A percentile compares a stretch with the other conserved stretches of the same genome.
phyloP scores from a whole-genome alignment of 176 grass and related monocot species.

The Puccinellia tenuiflora region DNA sequence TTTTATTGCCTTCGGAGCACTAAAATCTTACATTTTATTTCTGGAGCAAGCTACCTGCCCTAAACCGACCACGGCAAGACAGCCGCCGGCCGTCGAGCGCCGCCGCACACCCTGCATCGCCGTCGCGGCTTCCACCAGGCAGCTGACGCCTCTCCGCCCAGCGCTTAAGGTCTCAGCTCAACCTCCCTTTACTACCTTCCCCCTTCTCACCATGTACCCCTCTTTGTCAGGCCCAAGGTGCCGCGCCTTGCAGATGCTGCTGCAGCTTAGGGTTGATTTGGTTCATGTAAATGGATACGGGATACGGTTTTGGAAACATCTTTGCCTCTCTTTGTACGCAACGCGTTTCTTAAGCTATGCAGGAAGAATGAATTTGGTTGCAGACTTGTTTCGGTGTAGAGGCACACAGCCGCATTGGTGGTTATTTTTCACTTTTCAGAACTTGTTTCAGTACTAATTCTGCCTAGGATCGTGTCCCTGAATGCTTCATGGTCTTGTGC shows the following conservation, averaged over 20 bases:
- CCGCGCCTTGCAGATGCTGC: not conserved
- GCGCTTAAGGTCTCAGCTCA: not conserved
- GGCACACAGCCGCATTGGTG: not conserved
- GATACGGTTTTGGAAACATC: not conserved
- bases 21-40: too few species aligned
- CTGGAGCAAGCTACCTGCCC: too few species aligned
- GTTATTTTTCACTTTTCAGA: too few species aligned
- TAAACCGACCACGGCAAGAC: too few species aligned
- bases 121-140: too few species aligned
- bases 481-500: too few species aligned
- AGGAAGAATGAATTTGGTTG: not conserved
- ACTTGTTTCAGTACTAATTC: not conserved
- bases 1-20: too few species aligned
- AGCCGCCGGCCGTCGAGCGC: too few species aligned
- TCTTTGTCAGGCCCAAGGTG: not conserved
- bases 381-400: not conserved
- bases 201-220: not conserved
- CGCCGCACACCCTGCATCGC: too few species aligned
- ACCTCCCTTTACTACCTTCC: not conserved
- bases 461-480: too few species aligned
- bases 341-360: not conserved
- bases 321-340: not conserved
- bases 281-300: too few species aligned
- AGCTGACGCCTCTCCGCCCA: not conserved
- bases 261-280: not conserved